Evolutionary conservation across 345 rosid genomes (phyloP).

Genomic region (Punica granatum): DNA sequence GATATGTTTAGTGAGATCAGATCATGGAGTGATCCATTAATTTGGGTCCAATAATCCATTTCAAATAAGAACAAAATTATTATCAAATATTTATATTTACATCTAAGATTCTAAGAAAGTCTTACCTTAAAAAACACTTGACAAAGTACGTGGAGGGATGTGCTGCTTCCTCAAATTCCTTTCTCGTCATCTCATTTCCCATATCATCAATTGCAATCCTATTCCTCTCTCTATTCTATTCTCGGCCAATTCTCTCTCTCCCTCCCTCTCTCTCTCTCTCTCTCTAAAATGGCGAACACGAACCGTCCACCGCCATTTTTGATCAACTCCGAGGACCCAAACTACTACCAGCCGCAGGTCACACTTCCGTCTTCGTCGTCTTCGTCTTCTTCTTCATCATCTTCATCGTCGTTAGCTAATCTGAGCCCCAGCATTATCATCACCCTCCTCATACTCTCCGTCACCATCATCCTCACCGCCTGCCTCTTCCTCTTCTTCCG

Average conservation of each 20-base stretch:
- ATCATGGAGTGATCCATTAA: too few species aligned
- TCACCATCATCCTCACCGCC: slow-evolving; percentile 50
- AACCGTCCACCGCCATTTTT: slow-evolving; percentile 1
- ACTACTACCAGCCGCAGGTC: slow-evolving; percentile 16
- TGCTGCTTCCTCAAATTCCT: too few species aligned
- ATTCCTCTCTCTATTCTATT: background rate
- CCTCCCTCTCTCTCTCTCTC: background rate
- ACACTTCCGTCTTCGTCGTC: slow-evolving; percentile 15
- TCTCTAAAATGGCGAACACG: background rate
- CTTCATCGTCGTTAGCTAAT: slow-evolving; percentile 32
- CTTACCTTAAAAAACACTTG: too few species aligned
- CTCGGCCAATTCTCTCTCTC: background rate
- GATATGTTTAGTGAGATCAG: too few species aligned
- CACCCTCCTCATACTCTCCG: slow-evolving; percentile 48
- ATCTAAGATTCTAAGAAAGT: too few species aligned
- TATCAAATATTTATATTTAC: too few species aligned
- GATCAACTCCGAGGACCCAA: background rate
- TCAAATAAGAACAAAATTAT: too few species aligned
- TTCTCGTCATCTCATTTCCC: too few species aligned
- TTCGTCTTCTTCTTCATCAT: slow-evolving; percentile 12
- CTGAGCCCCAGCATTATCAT: slow-evolving; percentile 58
- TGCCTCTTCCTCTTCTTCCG: slow-evolving; percentile 70
- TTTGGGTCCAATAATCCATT: too few species aligned
- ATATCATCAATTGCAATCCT: too few species aligned
- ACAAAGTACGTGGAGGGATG: too few species aligned